phyloP scores from a whole-genome alignment of 352 stramenopile genomes.

The Thalassiosira allenii region DNA sequence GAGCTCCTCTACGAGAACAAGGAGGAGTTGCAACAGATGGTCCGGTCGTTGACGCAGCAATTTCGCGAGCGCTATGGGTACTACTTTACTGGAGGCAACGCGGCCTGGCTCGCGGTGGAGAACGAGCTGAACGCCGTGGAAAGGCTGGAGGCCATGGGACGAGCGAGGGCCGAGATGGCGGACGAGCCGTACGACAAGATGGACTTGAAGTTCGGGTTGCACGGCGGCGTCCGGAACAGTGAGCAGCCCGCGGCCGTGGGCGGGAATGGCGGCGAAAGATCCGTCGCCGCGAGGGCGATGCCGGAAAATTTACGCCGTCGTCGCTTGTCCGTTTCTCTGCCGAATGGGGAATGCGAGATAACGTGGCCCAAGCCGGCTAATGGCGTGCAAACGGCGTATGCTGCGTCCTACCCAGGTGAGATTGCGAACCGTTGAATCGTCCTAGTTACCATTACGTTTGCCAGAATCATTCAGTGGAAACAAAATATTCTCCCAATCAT shows the following conservation, averaged over 20 bases:
- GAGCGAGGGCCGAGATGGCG: conserved; percentile 1
- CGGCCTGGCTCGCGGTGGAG: conserved; percentile 23
- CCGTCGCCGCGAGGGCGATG: too few species aligned
- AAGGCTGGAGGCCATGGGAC: conserved; percentile 33
- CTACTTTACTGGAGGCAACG: conserved; percentile 37
- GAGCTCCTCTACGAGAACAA: conserved; percentile 49
- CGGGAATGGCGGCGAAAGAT: too few species aligned
- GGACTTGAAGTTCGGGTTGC: conserved; percentile 41
- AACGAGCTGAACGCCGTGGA: conserved; percentile 34
- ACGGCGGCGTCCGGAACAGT: not conserved
- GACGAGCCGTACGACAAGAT: conserved; percentile 23
- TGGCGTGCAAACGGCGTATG: conserved; percentile 47
- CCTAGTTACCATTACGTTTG: too few species aligned
- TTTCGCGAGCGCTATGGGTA: conserved; percentile 39
- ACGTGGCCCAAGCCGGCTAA: conserved; percentile 48
- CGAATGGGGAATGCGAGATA: conserved; percentile 55
- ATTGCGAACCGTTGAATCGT: not conserved
- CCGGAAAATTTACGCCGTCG: too few species aligned
- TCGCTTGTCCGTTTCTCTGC: conserved; percentile 42
- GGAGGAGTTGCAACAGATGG: conserved; percentile 33
- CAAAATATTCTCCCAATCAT: too few species aligned
- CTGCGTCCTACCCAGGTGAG: conserved; percentile 51
- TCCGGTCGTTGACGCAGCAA: conserved; percentile 28
- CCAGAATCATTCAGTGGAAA: too few species aligned
- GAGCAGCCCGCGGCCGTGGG: too few species aligned